These are phyloP conservation scores for Beauveria caledonica DNA, from an alignment of 2,329 filamentous ascomycete species.

Conservation along the genomic window DNA sequence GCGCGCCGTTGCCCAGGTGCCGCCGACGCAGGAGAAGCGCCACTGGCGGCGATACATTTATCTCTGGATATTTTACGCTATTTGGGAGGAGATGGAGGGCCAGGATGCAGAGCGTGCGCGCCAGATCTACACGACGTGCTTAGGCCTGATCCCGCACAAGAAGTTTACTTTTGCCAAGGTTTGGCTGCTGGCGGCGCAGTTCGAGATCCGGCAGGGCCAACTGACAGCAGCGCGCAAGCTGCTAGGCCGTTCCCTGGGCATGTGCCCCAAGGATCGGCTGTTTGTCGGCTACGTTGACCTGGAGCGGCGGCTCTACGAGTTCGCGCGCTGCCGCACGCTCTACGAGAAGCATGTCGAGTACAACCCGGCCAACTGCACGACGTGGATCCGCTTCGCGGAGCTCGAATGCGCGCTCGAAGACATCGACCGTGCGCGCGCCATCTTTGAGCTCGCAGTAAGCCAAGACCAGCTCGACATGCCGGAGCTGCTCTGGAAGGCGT, in stretches of 20 bases:
- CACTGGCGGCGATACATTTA: slow-evolving; percentile 98
- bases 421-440: slow-evolving; percentile 75
- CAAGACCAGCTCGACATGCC: slow-evolving; percentile 91
- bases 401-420: slow-evolving; percentile 89
- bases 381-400: slow-evolving; percentile 95
- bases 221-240: slow-evolving; percentile 77
- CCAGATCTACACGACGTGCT: slow-evolving; percentile 84
- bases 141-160: slow-evolving; percentile 86
- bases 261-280: slow-evolving; percentile 92
- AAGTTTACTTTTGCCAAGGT: slow-evolving; percentile 96
- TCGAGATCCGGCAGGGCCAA: slow-evolving; percentile 82
- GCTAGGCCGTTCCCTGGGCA: slow-evolving; percentile 80
- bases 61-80: slow-evolving; percentile 93
- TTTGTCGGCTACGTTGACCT: slow-evolving; percentile 91
- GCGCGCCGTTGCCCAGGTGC: slow-evolving; percentile 88
- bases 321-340: slow-evolving; percentile 78
- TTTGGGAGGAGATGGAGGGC: slow-evolving; percentile 87
- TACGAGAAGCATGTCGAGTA: slow-evolving; percentile 93
- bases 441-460: slow-evolving; percentile 82
- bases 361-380: slow-evolving; percentile 82
- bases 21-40: slow-evolving; percentile 90
- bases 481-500: slow-evolving; percentile 93
- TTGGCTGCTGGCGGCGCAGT: slow-evolving; percentile 89
- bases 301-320: slow-evolving; percentile 90
- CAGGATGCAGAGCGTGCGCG: slow-evolving; percentile 70